These are phyloP conservation scores for Fraxinus ornus DNA, from an alignment of 305 asterid species.

Conservation along the genomic window DNA sequence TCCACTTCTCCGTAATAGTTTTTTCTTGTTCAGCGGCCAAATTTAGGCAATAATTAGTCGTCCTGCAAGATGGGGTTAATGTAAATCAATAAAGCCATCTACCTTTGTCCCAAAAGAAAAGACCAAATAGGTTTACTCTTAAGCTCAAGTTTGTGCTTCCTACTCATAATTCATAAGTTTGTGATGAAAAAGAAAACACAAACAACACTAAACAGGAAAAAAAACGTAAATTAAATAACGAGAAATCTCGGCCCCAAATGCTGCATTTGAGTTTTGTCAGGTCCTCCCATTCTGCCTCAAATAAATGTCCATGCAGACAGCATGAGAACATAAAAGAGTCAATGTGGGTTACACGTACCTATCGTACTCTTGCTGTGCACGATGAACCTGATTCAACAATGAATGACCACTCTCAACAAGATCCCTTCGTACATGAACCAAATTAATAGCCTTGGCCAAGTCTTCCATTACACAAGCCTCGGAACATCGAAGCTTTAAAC, in stretches of 20 bases:
- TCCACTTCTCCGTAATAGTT: constrained; percentile 75
- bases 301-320: constrained; percentile 13
- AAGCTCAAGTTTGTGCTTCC: constrained; percentile 16
- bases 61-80: constrained; percentile 51
- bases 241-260: constrained; percentile 3
- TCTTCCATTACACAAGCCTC: constrained; percentile 93
- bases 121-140: not conserved
- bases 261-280: constrained; percentile 1
- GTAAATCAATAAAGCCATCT: constrained; percentile 1
- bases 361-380: constrained; percentile 84
- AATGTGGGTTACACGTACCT: constrained; percentile 46
- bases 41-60: constrained; percentile 76
- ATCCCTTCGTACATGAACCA: constrained; percentile 82
- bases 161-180: not conserved
- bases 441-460: constrained; percentile 79
- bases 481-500: constrained; percentile 90
- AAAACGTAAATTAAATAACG: constrained; percentile 1
- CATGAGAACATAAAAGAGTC: constrained; percentile 4
- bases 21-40: constrained; percentile 89
- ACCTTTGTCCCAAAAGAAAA: not conserved
- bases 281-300: not conserved
- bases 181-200: not conserved
- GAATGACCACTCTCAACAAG: constrained; percentile 94
- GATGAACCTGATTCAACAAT: constrained; percentile 82
- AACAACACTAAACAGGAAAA: not conserved